Conservation (phyloP, 148 eudicot genomes). For the Heliamphora exappendiculata region DNA sequence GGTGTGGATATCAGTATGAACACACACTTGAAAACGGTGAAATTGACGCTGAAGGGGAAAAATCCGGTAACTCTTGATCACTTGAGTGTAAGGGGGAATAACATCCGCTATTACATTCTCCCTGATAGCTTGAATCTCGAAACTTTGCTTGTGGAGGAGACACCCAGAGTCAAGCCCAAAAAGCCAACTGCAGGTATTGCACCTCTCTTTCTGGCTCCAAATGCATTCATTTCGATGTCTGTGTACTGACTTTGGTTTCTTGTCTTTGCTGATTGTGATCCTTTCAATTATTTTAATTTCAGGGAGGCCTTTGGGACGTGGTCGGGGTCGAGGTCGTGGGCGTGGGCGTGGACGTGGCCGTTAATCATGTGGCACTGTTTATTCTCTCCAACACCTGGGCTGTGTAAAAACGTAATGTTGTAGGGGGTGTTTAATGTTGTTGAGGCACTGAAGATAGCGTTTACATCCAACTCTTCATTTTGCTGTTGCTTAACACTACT, state of each 20-base stretch:
- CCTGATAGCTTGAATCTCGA: constrained; percentile 77
- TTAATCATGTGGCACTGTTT: constrained; percentile 7
- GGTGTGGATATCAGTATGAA: constrained; percentile 82
- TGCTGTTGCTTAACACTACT: not conserved
- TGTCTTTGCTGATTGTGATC: not conserved
- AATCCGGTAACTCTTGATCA: constrained; percentile 67
- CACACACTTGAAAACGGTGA: constrained; percentile 75
- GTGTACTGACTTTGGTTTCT: not conserved
- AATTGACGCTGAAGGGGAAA: constrained; percentile 60
- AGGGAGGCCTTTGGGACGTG: constrained; percentile 60
- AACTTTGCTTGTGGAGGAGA: constrained; percentile 65
- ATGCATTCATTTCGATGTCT: not conserved
- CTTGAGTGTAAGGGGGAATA: constrained; percentile 67
- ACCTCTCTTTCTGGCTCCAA: not conserved
- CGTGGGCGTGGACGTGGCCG: constrained; percentile 65
- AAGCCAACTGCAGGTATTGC: constrained; percentile 56
- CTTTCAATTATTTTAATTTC: not conserved
- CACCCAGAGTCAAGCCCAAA: constrained; percentile 69
- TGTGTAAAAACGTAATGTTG: not conserved
- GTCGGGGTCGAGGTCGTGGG: constrained; percentile 60
- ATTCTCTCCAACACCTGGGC: constrained; percentile 2
- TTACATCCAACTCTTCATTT: not conserved
- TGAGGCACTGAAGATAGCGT: not conserved
- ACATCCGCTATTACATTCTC: constrained; percentile 67
- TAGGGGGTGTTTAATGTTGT: not conserved